phyloP scores from a whole-genome alignment of 2,329 filamentous ascomycete genomes.

The Penicillium sp. region DNA sequence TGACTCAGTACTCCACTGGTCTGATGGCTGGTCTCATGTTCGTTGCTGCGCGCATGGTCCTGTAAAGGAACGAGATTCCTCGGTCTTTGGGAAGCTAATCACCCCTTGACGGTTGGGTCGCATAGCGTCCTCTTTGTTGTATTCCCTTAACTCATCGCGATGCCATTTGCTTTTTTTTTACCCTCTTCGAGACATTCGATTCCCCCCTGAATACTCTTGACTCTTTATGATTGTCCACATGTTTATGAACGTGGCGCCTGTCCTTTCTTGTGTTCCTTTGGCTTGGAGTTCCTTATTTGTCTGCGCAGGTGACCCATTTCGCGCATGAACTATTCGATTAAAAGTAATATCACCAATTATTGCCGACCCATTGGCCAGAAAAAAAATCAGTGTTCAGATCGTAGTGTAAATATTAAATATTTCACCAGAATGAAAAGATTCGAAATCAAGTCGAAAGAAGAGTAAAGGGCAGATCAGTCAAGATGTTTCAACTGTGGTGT shows the following conservation, averaged over 20 bases:
- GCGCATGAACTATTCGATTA: constrained; percentile 7
- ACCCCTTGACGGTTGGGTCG: not conserved
- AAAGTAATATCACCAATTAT: constrained; percentile 9
- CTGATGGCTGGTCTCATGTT: constrained; percentile 55
- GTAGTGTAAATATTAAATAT: not conserved
- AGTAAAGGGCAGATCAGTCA: not conserved
- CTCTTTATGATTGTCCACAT: constrained; percentile 17
- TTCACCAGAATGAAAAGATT: not conserved
- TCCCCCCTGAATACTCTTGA: constrained; percentile 15
- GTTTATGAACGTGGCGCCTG: constrained; percentile 21
- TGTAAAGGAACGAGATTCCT: constrained; percentile 45
- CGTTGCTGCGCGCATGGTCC: constrained; percentile 57
- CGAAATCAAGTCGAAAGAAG: not conserved
- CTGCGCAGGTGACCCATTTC: constrained; percentile 4
- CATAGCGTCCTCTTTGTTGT: constrained; percentile 15
- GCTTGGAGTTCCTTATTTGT: constrained; percentile 6
- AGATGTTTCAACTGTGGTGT: constrained; percentile 17
- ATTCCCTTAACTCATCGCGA: constrained; percentile 22
- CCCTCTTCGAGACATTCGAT: constrained; percentile 9
- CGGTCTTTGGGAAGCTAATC: constrained; percentile 4
- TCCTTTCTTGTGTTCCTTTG: constrained; percentile 18
- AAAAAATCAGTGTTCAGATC: not conserved
- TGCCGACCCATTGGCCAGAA: not conserved
- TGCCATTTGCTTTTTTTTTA: constrained; percentile 9
- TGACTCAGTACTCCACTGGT: constrained; percentile 53